Conservation (phyloP, 768 basidiomycete genomes). For the Ramaria sp. region DNA sequence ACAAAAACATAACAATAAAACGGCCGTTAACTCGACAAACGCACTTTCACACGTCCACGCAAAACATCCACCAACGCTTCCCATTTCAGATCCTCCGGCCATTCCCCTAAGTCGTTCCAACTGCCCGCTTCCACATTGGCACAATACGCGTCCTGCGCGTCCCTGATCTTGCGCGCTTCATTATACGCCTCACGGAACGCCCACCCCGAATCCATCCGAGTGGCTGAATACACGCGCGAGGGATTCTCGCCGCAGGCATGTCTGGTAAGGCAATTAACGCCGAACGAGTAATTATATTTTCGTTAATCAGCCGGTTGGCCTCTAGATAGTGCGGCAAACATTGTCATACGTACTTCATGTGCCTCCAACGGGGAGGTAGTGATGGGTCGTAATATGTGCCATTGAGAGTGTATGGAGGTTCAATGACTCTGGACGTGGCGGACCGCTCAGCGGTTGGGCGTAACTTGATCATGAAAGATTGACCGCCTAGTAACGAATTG, state of each 20-base stretch:
- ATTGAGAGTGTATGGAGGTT: slow-evolving; percentile 62
- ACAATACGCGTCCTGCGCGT: slow-evolving; percentile 65
- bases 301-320: too few species aligned
- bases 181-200: slow-evolving; percentile 71
- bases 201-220: slow-evolving; percentile 73
- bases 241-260: slow-evolving; percentile 45
- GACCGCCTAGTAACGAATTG: slow-evolving; percentile 47
- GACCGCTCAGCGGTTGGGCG: slow-evolving; percentile 69
- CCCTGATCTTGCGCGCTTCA: slow-evolving; percentile 56
- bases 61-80: slow-evolving; percentile 75
- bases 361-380: slow-evolving; percentile 53
- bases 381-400: slow-evolving; percentile 28
- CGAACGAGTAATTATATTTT: too few species aligned
- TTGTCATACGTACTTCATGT: slow-evolving; percentile 67
- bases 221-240: slow-evolving; percentile 15
- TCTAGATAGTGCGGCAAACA: too few species aligned
- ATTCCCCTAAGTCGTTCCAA: slow-evolving; percentile 26
- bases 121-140: slow-evolving; percentile 36
- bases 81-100: slow-evolving; percentile 65
- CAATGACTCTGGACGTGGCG: slow-evolving; percentile 71
- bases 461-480: slow-evolving; percentile 80
- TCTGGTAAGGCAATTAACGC: slow-evolving; percentile 21
- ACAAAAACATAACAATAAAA: background rate
- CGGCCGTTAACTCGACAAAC: slow-evolving; percentile 3
- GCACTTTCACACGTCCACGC: slow-evolving; percentile 75